These are phyloP conservation scores for Nymphaea colorata DNA, from an alignment of 164 flowering plant genomes.

Conservation along the genomic window DNA sequence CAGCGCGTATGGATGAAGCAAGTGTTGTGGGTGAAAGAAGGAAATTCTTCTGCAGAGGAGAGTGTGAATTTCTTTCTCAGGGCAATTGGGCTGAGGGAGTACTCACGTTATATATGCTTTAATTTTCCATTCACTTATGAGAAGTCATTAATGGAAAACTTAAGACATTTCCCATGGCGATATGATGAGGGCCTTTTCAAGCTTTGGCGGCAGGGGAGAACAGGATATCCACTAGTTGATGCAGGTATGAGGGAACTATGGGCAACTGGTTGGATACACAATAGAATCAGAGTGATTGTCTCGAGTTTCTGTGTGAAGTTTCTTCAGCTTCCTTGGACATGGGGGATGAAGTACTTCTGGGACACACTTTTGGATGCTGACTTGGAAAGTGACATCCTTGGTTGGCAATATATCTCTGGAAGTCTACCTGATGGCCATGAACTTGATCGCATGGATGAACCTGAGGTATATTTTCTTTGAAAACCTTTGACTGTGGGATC, in stretches of 20 bases:
- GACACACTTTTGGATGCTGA: constrained; percentile 95
- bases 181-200: constrained; percentile 42
- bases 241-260: constrained; percentile 97
- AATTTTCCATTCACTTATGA: constrained; percentile 89
- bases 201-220: constrained; percentile 89
- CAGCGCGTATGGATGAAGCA: constrained; percentile 57
- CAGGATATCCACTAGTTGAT: constrained; percentile 92
- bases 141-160: constrained; percentile 46
- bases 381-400: constrained; percentile 82
- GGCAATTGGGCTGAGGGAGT: constrained; percentile 77
- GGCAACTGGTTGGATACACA: constrained; percentile 97
- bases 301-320: constrained; percentile 77
- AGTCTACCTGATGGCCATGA: constrained; percentile 95
- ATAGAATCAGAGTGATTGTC: constrained; percentile 69
- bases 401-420: constrained; percentile 96
- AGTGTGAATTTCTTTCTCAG: constrained; percentile 53
- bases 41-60: constrained; percentile 36
- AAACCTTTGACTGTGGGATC: too few relatives aligned
- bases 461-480: constrained; percentile 37
- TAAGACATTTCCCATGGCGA: constrained; percentile 71
- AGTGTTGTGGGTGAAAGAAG: constrained; percentile 51
- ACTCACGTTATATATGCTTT: constrained; percentile 86
- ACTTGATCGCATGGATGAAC: constrained; percentile 71
- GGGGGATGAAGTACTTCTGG: constrained; percentile 99
- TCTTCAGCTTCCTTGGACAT: constrained; percentile 83